These are phyloP conservation scores for Rhodocollybia butyracea DNA, from an alignment of 768 basidiomycete species.

Conservation along the genomic window DNA sequence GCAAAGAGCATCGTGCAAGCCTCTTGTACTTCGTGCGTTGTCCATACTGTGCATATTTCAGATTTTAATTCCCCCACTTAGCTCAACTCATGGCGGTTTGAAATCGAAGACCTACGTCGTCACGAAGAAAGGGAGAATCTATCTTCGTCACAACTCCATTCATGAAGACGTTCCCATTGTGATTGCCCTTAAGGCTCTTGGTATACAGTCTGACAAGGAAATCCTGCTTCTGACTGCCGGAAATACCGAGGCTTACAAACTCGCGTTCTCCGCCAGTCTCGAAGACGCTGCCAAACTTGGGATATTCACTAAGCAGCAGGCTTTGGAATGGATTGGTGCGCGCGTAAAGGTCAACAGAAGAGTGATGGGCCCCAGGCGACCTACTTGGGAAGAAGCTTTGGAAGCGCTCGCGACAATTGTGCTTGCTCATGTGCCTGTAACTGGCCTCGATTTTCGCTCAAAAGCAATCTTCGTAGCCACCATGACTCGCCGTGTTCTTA, in stretches of 20 bases:
- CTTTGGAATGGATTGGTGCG: slow-evolving; percentile 92
- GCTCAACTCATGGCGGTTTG: slow-evolving; percentile 76
- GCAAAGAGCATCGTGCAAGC: slow-evolving; percentile 91
- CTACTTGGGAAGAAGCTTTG: slow-evolving; percentile 91
- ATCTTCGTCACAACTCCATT: slow-evolving; percentile 95
- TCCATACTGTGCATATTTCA: background rate
- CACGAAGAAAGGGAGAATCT: slow-evolving; percentile 93
- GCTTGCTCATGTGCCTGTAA: slow-evolving; percentile 92
- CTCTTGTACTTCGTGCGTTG: slow-evolving; percentile 89
- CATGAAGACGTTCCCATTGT: slow-evolving; percentile 97
- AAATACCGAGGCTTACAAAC: slow-evolving; percentile 83
- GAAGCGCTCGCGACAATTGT: slow-evolving; percentile 98
- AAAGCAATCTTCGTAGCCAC: slow-evolving; percentile 98
- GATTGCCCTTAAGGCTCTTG: slow-evolving; percentile 94
- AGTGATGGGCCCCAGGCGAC: slow-evolving; percentile 77
- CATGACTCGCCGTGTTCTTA: slow-evolving; percentile 93
- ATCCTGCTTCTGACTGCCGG: slow-evolving; percentile 93
- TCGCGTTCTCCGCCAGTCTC: slow-evolving; percentile 83
- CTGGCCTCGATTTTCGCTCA: slow-evolving; percentile 81
- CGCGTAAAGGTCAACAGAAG: slow-evolving; percentile 86
- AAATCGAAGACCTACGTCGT: slow-evolving; percentile 98
- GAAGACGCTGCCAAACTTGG: slow-evolving; percentile 93
- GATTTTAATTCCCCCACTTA: slow-evolving; percentile 22
- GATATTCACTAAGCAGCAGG: slow-evolving; percentile 90
- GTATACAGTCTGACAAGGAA: slow-evolving; percentile 96